These are phyloP conservation scores for Termitomyces sp. DNA, from an alignment of 768 basidiomycete species.

Conservation along the genomic window DNA sequence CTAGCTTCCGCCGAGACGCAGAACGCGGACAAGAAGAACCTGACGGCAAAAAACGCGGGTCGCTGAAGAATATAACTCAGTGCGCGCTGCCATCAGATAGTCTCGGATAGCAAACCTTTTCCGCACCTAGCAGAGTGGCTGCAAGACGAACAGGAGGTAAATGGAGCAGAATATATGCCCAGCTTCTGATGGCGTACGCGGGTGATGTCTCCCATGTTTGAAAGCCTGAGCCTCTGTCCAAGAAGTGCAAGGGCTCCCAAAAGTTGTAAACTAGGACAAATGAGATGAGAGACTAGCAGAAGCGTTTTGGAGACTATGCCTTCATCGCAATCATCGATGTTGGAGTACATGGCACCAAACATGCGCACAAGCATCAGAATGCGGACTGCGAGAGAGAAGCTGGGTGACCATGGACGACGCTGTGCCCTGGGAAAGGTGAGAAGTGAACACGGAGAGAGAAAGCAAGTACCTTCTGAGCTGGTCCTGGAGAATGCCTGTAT, in stretches of 20 bases:
- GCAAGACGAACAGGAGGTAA: constrained; percentile 59
- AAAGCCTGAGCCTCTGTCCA: constrained; percentile 82
- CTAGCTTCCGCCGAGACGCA: constrained; percentile 75
- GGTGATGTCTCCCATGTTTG: constrained; percentile 99
- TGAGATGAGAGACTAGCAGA: neutral
- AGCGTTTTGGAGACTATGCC: constrained; percentile 36
- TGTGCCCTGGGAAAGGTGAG: constrained; percentile 40
- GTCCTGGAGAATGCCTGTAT: constrained; percentile 74
- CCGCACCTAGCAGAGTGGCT: constrained; percentile 41
- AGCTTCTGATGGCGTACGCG: constrained; percentile 86
- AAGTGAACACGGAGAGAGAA: neutral
- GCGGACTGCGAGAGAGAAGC: constrained; percentile 79
- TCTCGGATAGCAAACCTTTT: constrained; percentile 56
- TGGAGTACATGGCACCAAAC: constrained; percentile 88
- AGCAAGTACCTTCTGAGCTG: constrained; percentile 61
- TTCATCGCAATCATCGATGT: constrained; percentile 96
- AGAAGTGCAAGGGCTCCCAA: constrained; percentile 96
- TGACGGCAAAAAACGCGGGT: constrained; percentile 82
- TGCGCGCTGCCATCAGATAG: neutral
- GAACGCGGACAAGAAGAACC: constrained; percentile 70
- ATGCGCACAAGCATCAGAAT: constrained; percentile 79
- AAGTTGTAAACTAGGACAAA: constrained; percentile 84
- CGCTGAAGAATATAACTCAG: constrained; percentile 44
- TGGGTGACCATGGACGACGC: constrained; percentile 80
- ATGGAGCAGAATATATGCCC: constrained; percentile 89